Base-by-base conservation (phyloP, 495 filamentous ascomycete species). In the Hamigera avellanea region DNA sequence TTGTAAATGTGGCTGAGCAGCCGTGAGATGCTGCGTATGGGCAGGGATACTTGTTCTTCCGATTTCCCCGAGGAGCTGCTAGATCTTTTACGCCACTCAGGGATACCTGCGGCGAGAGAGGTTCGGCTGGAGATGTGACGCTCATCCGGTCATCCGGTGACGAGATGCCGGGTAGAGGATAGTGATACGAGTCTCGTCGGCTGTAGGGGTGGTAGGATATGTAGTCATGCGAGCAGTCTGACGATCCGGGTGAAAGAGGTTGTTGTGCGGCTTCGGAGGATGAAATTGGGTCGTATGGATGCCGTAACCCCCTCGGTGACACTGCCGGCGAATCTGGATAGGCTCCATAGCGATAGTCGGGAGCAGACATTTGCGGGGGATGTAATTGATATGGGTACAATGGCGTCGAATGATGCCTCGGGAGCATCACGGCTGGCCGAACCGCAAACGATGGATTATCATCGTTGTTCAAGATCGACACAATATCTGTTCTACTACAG, bases 1-100 rank as follows among this genome's bases (percentile, higher is more conserved):
- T 96, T 30, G 89, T 95, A 57, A 96, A 96, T 0, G 81, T 86
- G 45, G 84, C 84, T 19, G 73, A 65, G 55, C 84, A 91, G 9
- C 73, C 67, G 49, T 81, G 80, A 13, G 66, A 70, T 18, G 77
- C 69, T 19, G 74, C 70, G 46, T 71, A 71, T 1, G 69, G 69
- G 28, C 69, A 73, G 2, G 69, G 68, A 39, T 72, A 73, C 47
- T 72, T 73, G 48, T 72, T 73, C 48, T 72, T 73, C 19, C 54
- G 45, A 13, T 26, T 43, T 28, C 38, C 30, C 35, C 49, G 8
- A 31, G 19, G 8, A 19, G 19, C 9, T 8, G 9, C 15, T 7
- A 25, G 21, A 25, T 35, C 33, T 13, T 25, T 48, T 18, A 29
- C 19, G 13, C 44, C 16, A 2, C 40, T 36, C 23, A 51, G 38